Conservation (phyloP, 345 rosid species). For the Lepidium sativum region DNA sequence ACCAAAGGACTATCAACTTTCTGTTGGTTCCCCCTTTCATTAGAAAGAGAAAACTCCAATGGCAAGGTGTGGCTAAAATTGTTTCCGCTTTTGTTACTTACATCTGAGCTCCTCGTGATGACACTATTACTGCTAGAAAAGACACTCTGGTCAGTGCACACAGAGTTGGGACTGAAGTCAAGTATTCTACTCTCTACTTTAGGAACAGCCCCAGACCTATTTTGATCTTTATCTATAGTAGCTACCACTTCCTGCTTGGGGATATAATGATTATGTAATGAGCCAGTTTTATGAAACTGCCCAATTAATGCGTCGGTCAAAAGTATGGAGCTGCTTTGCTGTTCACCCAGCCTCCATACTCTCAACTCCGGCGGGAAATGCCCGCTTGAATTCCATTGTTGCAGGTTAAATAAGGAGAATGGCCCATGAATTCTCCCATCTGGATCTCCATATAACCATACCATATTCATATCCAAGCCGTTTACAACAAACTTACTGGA, state of each 20-base stretch:
- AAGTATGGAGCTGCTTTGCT: constrained; percentile 50
- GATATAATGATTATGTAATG: constrained; percentile 9
- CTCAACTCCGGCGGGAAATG: constrained; percentile 62
- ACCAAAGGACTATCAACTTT: constrained; percentile 29
- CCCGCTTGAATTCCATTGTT: constrained; percentile 58
- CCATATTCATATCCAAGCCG: constrained; percentile 22
- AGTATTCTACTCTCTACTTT: constrained; percentile 24
- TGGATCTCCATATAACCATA: constrained; percentile 89
- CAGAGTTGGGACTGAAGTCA: constrained; percentile 30
- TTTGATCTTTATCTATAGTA: background rate
- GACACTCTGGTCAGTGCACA: constrained; percentile 27
- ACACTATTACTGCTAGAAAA: constrained; percentile 29
- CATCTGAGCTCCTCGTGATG: constrained; percentile 24
- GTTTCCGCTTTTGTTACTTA: constrained; percentile 29
- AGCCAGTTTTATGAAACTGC: constrained; percentile 21
- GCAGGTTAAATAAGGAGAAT: constrained; percentile 52
- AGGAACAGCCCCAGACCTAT: constrained; percentile 13
- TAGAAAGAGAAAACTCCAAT: constrained; percentile 28
- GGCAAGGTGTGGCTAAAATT: constrained; percentile 27
- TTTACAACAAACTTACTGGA: background rate
- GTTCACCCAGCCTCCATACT: constrained; percentile 64
- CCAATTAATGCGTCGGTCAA: constrained; percentile 67
- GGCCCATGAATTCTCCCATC: constrained; percentile 78
- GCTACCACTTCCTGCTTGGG: constrained; percentile 15
- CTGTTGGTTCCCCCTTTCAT: constrained; percentile 27